Evolutionary conservation across 345 rosid genomes (phyloP), one percentile per base, ranked within the genome.

Genomic region (Draba incana): DNA sequence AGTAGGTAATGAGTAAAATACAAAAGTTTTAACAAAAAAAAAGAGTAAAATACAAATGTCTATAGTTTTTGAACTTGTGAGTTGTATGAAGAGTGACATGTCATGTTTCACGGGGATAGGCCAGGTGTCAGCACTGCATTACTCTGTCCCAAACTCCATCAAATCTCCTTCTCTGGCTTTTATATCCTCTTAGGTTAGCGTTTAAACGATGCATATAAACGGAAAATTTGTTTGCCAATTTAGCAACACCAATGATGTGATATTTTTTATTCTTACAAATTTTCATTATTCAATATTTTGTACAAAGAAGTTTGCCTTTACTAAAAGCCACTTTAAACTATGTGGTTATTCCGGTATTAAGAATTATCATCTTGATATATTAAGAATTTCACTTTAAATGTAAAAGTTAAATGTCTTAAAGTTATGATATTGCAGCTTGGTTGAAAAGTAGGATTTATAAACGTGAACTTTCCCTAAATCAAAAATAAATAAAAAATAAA

Each of bases 111-210:
- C 37, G 39, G 57, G 69, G 78, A 68, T 39, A 46, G 61, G 65
- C 62, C 78, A 75, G 52, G 55, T 75, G 78, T 62, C 78, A 69
- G 24, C 48, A 62, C 0, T 5, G 9, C 31, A 48, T 68, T 56
- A 66, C 59, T 55, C 54, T 62, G 78, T 68, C 70, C 64, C 65
- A 61, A 62, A 55, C 31, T 61, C 44, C 10, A 37, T 67, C 56
- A 35, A 45, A 60, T 67, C 50, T 68, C 10, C 12, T 27, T 10
- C 5, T 14, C 14, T 16, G 53, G 37, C 58, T 25, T 64, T 52
- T n/a, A 4, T 42, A 39, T 56, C 66, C 38, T 72, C 43, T 47
- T 57, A 38, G 5, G 43, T 39, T 63, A 56, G 13, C 64, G 20
- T 30, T 20, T 39, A 24, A 28, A 16, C 58, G 7, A 16, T 72